Evolutionary conservation across 1,284 basidiomycete genomes (phyloP), one percentile per base, ranked within the genome.

Genomic region (Sporisorium exsertum): DNA sequence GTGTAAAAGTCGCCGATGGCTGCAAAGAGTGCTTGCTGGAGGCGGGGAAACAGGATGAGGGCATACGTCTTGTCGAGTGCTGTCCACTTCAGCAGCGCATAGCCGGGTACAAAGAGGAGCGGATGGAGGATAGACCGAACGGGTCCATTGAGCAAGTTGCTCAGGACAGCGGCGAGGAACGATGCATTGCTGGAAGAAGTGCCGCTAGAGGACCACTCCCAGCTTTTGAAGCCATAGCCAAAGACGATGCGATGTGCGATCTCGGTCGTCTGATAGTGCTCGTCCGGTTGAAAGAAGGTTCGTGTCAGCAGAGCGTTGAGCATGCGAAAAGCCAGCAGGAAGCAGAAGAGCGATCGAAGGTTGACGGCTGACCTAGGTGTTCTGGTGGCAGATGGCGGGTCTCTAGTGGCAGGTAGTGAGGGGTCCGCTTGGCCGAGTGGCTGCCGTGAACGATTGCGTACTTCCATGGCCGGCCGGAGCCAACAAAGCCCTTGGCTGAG

Each of bases 221-320:
- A 99, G 29, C 95, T 97, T 42, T 94, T 88, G 81, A 92, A 90
- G 1, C 95, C 97, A 86, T 94, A 94, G 33, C 94, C 94, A 85
- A 94, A 99, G 60, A 96, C 93, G 49, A 92, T 86, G 58, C 88
- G 88, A 84, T 98, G 93, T 0, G 97, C 97, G 32, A 94, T 92
- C 85, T 99, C 97, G 46, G 97, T 89, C 10, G 94, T 90, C 85
- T 99, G 97, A 81, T 92, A 98, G 87, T 94, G 97, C 87, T 99
- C 97, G 86, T 99, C 97, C 2, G 97, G 96, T 85, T 98, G 95
- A 85, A 99, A 99, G 87, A 93, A 94, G 0, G 95, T 94, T 55
- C 90, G 89, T 0, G 93, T 95, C 26, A 88, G 86, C 15, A 95
- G 82, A 0, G 92, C 91, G 40, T 87, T 81, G 12, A 85, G 33